Conservation (phyloP, 2,329 filamentous ascomycete genomes). For the Alternaria sp. region DNA sequence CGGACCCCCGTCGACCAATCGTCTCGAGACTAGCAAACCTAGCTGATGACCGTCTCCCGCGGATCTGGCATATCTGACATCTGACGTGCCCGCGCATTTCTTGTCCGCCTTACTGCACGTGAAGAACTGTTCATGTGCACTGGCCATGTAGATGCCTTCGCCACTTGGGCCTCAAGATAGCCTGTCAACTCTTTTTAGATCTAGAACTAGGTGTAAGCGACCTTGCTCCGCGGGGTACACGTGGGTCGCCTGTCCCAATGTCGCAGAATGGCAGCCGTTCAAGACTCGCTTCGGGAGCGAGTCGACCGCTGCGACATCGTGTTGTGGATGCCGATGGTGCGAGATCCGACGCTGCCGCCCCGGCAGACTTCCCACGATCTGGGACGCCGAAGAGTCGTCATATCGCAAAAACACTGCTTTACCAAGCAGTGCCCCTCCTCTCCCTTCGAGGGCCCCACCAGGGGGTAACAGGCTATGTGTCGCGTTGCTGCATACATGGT, state of each 20-base stretch:
- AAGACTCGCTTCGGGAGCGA: neutral
- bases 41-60: conserved; percentile 1
- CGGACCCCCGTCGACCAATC: neutral
- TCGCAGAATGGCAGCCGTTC: neutral
- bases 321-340: neutral
- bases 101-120: neutral
- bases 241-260: neutral
- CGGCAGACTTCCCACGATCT: neutral
- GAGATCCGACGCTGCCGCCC: neutral
- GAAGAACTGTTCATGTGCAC: conserved; percentile 1
- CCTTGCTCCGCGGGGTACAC: neutral
- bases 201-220: neutral
- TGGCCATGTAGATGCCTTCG: conserved; percentile 1
- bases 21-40: neutral
- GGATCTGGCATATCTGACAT: conserved; percentile 8
- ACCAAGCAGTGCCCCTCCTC: neutral
- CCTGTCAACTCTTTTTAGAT: neutral
- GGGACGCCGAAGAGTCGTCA: neutral
- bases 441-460: neutral
- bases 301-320: neutral
- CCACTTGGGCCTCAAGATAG: conserved; percentile 8
- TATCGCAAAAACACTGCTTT: neutral
- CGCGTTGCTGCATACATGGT: neutral
- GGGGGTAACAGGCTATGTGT: neutral
- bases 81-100: conserved; percentile 4